Evolutionary conservation across 306 rosid genomes (phyloP), one percentile per base, ranked within the genome.

Genomic region (Quercus cerris): DNA sequence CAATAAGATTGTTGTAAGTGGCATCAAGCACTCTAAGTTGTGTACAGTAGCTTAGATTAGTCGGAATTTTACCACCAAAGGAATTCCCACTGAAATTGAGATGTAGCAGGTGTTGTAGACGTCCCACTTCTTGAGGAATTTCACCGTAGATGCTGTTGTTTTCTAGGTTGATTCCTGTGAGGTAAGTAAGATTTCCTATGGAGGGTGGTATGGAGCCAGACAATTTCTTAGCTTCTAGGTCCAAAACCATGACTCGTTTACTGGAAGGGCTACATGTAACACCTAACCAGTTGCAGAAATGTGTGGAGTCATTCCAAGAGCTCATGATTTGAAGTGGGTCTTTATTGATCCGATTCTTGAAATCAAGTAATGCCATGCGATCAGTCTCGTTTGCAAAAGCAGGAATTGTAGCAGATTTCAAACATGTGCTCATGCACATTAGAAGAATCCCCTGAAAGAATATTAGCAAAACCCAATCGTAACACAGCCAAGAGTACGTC

Each of bases 211-310:
- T 23, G 14, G 59, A 64, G 15, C 89, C 89, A 18, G 13, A 56
- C 68, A 89, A 18, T 46, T 22, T 23, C 56, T 55, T 13, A 6
- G 74, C 28, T 73, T 18, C 14, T 4, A 89, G 80, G 59, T 75
- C 55, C 71, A 89, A 33, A 20, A 71, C 4, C 6, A 64, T 55
- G 28, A 86, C 80, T 27, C 81, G 81, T 81, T 66, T 78, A 55
- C 13, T 79, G 55, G 75, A 27, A 6, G 19, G 70, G 78, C 54
- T 80, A 79, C 92, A 86, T 9, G 87, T 73, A 30, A 89, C 63
- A 51, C 90, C 90, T 73, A 56, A 7, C 90, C 92, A 85, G 3
- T 69, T 81, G 70, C 90, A 89, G 55, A 86, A 80, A 6, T 81
- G 61, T 38, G 70, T 55, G 18, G 90, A 83, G 3, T 81, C 79